Base-by-base conservation (phyloP, 208 protist genomes). In the Naegleria gruberi region DNA sequence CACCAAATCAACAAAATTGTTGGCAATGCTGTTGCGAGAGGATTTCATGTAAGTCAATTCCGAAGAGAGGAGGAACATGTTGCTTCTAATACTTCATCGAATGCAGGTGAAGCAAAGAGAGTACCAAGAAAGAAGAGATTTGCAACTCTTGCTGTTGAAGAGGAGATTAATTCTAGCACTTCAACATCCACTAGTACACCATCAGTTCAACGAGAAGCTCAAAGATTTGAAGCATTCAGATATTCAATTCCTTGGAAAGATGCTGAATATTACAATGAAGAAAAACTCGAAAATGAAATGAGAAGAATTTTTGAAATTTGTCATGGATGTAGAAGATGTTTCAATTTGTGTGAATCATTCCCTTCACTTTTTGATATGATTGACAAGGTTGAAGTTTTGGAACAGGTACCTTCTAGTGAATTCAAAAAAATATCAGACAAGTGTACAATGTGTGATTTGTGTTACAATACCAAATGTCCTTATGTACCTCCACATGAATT, bases 221-320 rank as follows among this genome's bases (percentile, higher is more conserved):
- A 10, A 51, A 86, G 46, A 86, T 30, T 30, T 55, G 82, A 23
- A 55, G 44, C 34, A 0, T 88, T 43, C 90, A 30, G 90, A 91
- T 43, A 90, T n/a, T 8, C 26, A 19, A 90, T 91, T 90, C 90
- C 81, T 57, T 91, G 90, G 90, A 12, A 51, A 90, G 30, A 90
- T 91, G 47, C 81, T 51, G 90, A 91, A 37, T 91, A 74, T 41
- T 91, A 91, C 37, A 88, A 91, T 45, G 90, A 91, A 83, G 8
- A 74, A 42, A 91, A 91, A 40, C 37, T 91, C 7, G 87, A 57
- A 82, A 37, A 87, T 44, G 90, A 91, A 30, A 51, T 91, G 90
- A 82, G 90, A 37, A 82, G 90, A 82, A 82, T 91, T 17, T 91
- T 91, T 82, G 90, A 91, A 57, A 1, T 91, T 87, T 91, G 90